Base-by-base conservation (phyloP, 306 rosid genomes). In the Quercus dentata region DNA sequence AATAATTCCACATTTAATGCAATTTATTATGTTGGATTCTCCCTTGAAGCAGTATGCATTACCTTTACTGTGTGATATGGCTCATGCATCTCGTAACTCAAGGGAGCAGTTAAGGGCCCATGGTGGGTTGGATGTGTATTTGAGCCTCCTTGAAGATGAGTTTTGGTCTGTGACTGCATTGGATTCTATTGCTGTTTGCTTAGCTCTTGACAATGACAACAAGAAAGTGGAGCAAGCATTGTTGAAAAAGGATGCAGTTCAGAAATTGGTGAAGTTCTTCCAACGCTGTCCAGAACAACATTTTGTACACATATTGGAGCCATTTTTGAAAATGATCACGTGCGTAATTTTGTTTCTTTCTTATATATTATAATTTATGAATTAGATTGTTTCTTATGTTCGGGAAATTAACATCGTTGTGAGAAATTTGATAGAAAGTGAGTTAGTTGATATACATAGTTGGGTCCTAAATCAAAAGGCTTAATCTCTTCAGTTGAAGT, bases 21-120 rank as follows among this genome's bases (percentile, higher is more conserved):
- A 79, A 76, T 91, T 93, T 81, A 90, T 96, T 71, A 94, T 92
- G 74, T 96, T 92, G 25, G 88, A 93, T 83, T 96, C 99, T 85
- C 98, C 92, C 52, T 84, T 96, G 87, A 93, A 89, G 84, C 94
- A 87, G 80, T 79, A 87, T 82, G 99, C 99, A 15, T 86, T 96
- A 84, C 99, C 99, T 83, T 84, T 96, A 61, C 86, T 96, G 56
- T 96, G 99, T 82, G 98, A 96, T 87, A 96, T 96, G 98, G 99
- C 99, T 67, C 99, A 96, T 87, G 99, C 99, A 69, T 96, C 99
- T 77, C 93, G 99, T 63, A 96, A 96, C 84, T 96, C 99, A 8
- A 89, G 99, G 84, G 99, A 96, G 91, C 99, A 96, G 78, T 78
- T 96, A 82, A 89, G 99, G 86, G 99, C 99, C 63, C 99, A 96